A percentile compares a stretch with the other conserved stretches of the same genome.
Evolutionary conservation across 192 early-diverging fungal species (phyloP).

Genomic region (Linnemannia exigua): DNA sequence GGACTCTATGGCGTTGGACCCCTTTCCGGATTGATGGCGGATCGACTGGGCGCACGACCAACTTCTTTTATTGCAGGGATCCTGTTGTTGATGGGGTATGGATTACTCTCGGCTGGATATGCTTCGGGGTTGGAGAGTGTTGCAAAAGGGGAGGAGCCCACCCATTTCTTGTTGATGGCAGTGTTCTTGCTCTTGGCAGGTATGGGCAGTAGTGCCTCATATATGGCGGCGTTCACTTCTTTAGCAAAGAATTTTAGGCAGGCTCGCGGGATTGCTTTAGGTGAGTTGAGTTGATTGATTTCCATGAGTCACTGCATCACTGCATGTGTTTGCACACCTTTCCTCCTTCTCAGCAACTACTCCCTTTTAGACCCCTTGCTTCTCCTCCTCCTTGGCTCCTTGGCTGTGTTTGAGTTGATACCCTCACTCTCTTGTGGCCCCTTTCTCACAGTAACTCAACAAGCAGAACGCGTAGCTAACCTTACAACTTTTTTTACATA

Average conservation of each 20-base stretch:
- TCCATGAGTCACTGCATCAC: background rate
- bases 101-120: conserved; percentile 28
- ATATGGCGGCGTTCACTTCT: conserved; percentile 49
- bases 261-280: conserved; percentile 33
- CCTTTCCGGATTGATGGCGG: conserved; percentile 36
- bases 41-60: conserved; percentile 33
- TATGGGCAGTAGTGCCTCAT: conserved; percentile 41
- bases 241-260: conserved; percentile 41
- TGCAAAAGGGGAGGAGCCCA: conserved; percentile 3
- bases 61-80: conserved; percentile 36
- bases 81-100: conserved; percentile 23
- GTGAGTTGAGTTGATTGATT: conserved; percentile 9
- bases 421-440: background rate
- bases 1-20: conserved; percentile 58
- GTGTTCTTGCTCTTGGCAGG: conserved; percentile 35
- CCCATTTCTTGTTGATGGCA: conserved; percentile 31
- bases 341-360: background rate
- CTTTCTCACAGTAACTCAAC: background rate
- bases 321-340: background rate
- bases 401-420: background rate
- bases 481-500: background rate
- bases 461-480: background rate
- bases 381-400: background rate
- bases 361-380: background rate
- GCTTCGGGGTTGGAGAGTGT: conserved; percentile 20